A percentile compares a stretch with the other conserved stretches of the same genome.
These are phyloP conservation scores for Nemania sp. DNA, from an alignment of 2,329 filamentous ascomycete species.

Conservation along the genomic window DNA sequence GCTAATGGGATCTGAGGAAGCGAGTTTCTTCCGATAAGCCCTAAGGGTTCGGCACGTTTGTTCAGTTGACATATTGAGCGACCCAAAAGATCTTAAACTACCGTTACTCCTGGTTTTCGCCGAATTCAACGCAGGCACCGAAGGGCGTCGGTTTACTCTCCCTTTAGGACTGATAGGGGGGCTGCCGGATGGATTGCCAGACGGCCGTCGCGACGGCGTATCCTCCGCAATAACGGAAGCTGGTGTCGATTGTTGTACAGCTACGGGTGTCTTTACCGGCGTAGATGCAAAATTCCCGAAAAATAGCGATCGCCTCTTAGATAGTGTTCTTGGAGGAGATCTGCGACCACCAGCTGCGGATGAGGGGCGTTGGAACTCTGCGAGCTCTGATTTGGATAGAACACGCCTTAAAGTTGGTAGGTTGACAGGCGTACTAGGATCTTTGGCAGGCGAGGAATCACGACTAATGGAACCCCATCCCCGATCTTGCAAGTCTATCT, in stretches of 20 bases:
- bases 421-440: slow-evolving; percentile 59
- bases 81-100: slow-evolving; percentile 65
- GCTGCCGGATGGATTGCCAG: slow-evolving; percentile 59
- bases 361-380: slow-evolving; percentile 75
- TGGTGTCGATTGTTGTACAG: slow-evolving; percentile 57
- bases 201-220: slow-evolving; percentile 62
- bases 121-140: slow-evolving; percentile 63
- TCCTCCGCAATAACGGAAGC: slow-evolving; percentile 57
- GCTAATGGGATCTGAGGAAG: slow-evolving; percentile 67
- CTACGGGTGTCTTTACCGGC: slow-evolving; percentile 56
- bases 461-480: slow-evolving; percentile 57
- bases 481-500: slow-evolving; percentile 63
- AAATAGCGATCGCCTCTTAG: slow-evolving; percentile 66
- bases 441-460: slow-evolving; percentile 67
- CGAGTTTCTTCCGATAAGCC: slow-evolving; percentile 72
- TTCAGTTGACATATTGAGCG: slow-evolving; percentile 72
- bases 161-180: slow-evolving; percentile 64
- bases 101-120: slow-evolving; percentile 64
- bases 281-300: slow-evolving; percentile 54
- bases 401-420: slow-evolving; percentile 85
- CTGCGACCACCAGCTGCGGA: slow-evolving; percentile 58
- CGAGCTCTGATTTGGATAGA: slow-evolving; percentile 86
- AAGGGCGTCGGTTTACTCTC: slow-evolving; percentile 64
- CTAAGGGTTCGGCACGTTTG: slow-evolving; percentile 72
- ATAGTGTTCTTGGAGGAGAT: slow-evolving; percentile 67